Percentiles rank a stretch among this genome's conserved stretches.
Conservation (phyloP, 371 early-diverging fungal genomes). For the Quaeritorhiza haematococci region DNA sequence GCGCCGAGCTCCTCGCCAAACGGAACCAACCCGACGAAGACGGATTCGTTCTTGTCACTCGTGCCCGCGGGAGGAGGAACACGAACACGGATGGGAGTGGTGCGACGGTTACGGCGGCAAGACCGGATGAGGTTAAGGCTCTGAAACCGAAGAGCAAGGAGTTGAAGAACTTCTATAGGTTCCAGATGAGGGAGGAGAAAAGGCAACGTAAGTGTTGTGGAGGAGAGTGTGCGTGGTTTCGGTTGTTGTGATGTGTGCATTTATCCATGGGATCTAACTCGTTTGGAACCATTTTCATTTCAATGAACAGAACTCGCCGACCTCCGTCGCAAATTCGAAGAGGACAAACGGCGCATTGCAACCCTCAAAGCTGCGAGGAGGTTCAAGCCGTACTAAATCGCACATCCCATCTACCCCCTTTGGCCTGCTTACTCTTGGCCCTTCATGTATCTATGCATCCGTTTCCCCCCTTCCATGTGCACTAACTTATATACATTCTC, state of each 20-base stretch:
- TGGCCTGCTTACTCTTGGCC: too few species aligned
- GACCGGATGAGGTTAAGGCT: slow-evolving; percentile 37
- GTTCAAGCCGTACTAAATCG: slow-evolving; percentile 81
- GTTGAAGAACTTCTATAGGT: slow-evolving; percentile 84
- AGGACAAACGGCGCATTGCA: slow-evolving; percentile 82
- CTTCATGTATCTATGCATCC: too few species aligned
- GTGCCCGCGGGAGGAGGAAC: slow-evolving; percentile 48
- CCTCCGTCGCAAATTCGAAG: slow-evolving; percentile 84
- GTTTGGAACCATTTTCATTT: neutral
- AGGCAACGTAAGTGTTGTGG: slow-evolving; percentile 60
- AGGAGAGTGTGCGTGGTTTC: neutral
- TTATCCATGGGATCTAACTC: slow-evolving; percentile 1
- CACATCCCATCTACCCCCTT: too few species aligned
- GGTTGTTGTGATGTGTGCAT: neutral
- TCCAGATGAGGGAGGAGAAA: slow-evolving; percentile 89
- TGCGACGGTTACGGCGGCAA: slow-evolving; percentile 51
- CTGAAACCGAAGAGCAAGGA: slow-evolving; percentile 63
- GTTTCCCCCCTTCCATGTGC: too few species aligned
- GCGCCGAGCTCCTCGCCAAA: slow-evolving; percentile 48
- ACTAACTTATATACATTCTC: too few species aligned
- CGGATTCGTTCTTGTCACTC: slow-evolving; percentile 83
- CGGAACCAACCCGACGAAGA: slow-evolving; percentile 88
- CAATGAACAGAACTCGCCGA: slow-evolving; percentile 66
- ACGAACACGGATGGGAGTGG: slow-evolving; percentile 53
- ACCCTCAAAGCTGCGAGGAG: slow-evolving; percentile 70